Base-by-base conservation (phyloP, 2,329 filamentous ascomycete species). In the Sporothrix sp. region DNA sequence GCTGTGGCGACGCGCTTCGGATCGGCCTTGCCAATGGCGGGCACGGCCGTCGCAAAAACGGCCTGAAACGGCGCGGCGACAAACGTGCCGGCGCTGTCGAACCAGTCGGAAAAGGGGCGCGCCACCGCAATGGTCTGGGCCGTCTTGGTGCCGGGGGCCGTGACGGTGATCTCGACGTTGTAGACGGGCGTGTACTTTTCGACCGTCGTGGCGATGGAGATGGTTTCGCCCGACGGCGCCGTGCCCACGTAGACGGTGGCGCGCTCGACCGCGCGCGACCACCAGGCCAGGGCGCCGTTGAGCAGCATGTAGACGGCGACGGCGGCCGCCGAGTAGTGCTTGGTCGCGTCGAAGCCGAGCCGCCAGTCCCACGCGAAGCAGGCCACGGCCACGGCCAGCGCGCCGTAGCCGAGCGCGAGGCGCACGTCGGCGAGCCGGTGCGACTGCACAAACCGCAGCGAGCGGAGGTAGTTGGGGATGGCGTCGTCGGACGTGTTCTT, bases 401-500 rank as follows among this genome's bases (percentile, higher is more conserved):
- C 86, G 18, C 74, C 68, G 69, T 94, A 97, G 56, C 93, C 93
- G 8, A 98, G 74, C 0, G 73, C 76, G 40, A 98, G 81, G 49
- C 88, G 87, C 43, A 94, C 78, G 62, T 97, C 90, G 60, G 82
- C 81, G 43, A 93, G 81, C 52, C 69, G 76, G 70, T 97, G 84
- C 57, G 85, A 82, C 68, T 95, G 89, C 56, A 72, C 78, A 74
- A 96, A 96, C 58, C 76, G 82, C 65, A 97, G 81, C 28, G 82
- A 86, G 68, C 87, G 91, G 56, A 98, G 82, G 72, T 97, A 97
- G 70, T 93, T 89, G 53, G 86, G 82, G 54, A 98, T 83, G 52
- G 90, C 88, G 70, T 98, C 93, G 71, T 98, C 93, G 58, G 87
- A 88, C 35, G 90, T 94, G 71, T 93, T 95, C 70, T 97, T 97